A percentile compares a stretch with the other conserved stretches of the same genome.
Evolutionary conservation across 2,329 filamentous ascomycete genomes (phyloP).

Genomic region (Hypomyces rosellus): DNA sequence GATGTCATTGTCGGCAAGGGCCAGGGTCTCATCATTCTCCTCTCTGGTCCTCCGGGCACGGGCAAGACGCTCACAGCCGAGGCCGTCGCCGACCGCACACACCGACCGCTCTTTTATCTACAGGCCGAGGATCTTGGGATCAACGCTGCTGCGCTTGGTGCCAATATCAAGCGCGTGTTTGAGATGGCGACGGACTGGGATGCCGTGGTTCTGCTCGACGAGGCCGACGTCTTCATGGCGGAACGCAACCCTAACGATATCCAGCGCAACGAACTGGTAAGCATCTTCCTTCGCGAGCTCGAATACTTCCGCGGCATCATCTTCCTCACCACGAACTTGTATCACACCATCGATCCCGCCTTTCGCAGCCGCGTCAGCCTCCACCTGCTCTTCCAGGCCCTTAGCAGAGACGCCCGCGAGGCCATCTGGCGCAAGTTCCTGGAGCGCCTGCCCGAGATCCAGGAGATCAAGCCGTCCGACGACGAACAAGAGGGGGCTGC

Average conservation of each 20-base stretch:
- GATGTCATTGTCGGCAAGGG: conserved; percentile 39
- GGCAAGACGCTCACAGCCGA: conserved; percentile 43
- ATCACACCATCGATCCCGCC: conserved; percentile 36
- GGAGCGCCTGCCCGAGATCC: conserved; percentile 23
- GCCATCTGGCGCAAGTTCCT: conserved; percentile 43
- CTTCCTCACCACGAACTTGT: conserved; percentile 40
- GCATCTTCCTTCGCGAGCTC: conserved; percentile 40
- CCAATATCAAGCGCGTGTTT: conserved; percentile 41
- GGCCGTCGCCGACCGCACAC: conserved; percentile 35
- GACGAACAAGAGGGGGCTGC: conserved; percentile 2
- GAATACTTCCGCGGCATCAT: conserved; percentile 41
- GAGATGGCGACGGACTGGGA: conserved; percentile 44
- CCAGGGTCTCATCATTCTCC: conserved; percentile 38
- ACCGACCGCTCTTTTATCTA: conserved; percentile 39
- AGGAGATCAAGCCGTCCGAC: neutral
- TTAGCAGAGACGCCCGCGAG: conserved; percentile 32
- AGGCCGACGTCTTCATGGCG: conserved; percentile 48
- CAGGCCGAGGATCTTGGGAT: conserved; percentile 43
- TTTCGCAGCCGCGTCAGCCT: conserved; percentile 42
- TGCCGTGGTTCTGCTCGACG: conserved; percentile 45
- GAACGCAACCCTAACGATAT: conserved; percentile 40
- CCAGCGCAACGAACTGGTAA: conserved; percentile 42
- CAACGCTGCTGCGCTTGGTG: conserved; percentile 36
- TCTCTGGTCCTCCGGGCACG: conserved; percentile 40
- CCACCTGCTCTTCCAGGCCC: conserved; percentile 38